Percentiles rank a stretch among this genome's conserved stretches.
Conservation (phyloP, 768 basidiomycete species). For the Leccinum ochraceum region DNA sequence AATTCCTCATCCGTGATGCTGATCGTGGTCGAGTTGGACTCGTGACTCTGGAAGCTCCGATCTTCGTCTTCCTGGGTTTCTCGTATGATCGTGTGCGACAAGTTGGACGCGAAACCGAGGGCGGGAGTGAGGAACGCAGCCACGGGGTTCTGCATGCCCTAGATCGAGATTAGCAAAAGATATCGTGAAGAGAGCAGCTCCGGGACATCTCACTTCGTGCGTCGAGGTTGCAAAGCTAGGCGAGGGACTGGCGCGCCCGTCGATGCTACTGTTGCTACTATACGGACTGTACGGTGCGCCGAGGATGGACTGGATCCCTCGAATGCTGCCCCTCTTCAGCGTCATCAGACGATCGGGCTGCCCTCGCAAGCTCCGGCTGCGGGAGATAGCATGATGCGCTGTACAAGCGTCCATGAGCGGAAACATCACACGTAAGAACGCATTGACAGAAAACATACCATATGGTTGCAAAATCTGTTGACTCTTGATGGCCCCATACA, state of each 20-base stretch:
- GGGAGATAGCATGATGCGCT: conserved; percentile 44
- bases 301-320: conserved; percentile 82
- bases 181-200: not conserved
- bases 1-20: conserved; percentile 95
- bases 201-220: conserved; percentile 58
- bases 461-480: conserved; percentile 89
- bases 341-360: conserved; percentile 71
- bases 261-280: conserved; percentile 79
- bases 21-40: conserved; percentile 67
- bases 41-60: conserved; percentile 64
- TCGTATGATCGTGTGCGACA: conserved; percentile 94
- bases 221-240: conserved; percentile 89
- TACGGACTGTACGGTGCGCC: conserved; percentile 75
- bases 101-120: conserved; percentile 94
- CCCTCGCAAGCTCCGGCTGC: conserved; percentile 72
- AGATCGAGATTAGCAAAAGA: not conserved
- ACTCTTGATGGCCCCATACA: conserved; percentile 89
- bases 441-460: conserved; percentile 31
- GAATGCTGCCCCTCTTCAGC: conserved; percentile 89
- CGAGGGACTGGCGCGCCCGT: conserved; percentile 91
- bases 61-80: conserved; percentile 90
- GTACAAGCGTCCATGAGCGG: conserved; percentile 37
- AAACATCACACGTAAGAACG: not conserved
- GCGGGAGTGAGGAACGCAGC: conserved; percentile 77
- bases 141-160: conserved; percentile 64